Base-by-base conservation (phyloP, 2,329 filamentous ascomycete genomes). In the Talaromyces sp. region DNA sequence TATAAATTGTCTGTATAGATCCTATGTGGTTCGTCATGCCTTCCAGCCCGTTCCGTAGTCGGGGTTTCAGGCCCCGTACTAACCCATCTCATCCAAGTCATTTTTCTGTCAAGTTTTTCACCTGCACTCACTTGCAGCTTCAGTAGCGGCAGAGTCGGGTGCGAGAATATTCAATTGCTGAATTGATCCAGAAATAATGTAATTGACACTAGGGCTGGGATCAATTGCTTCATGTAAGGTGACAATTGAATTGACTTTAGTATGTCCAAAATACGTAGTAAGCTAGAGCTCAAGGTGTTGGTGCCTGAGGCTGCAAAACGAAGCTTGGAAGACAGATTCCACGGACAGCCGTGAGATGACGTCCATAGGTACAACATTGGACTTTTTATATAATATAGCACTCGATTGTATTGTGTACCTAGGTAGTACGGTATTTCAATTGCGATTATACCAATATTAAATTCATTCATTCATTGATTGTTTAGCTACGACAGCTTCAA, bases 1-100 rank as follows among this genome's bases (percentile, higher is more conserved):
- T 54, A 6, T 7, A 31, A n/a, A 2, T 6, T 54, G 10, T 54
- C 13, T 54, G n/a, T 15, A 17, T 22, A 34, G n/a, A 7, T 54
- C 13, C 51, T 22, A 22, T 22, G 53, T 56, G 31, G 29, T 22
- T 8, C 31, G n/a, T 56, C 31, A 8, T 56, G 27, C 19, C 31
- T 56, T 56, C 31, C 53, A 36, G 7, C n/a, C 53, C 31, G 53
- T 56, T 56, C 53, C 53, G 53, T 56, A 22, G 53, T 25, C 53
- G 53, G 53, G 51, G 53, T 38, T 17, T 56, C 31, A 25, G 53
- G n/a, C 53, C 53, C 53, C 53, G 53, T 56, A 56, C 53, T 56
- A 56, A 56, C 53, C 53, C 53, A 56, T 56, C 53, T 56, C 31
- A 38, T 22, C 31, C 53, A 56, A 56, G 53, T 38, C 53, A 25